Percentiles rank a stretch among this genome's conserved stretches.
Evolutionary conservation across 2,329 filamentous ascomycete species (phyloP).

Genomic region (Colletotrichum higginsianum): DNA sequence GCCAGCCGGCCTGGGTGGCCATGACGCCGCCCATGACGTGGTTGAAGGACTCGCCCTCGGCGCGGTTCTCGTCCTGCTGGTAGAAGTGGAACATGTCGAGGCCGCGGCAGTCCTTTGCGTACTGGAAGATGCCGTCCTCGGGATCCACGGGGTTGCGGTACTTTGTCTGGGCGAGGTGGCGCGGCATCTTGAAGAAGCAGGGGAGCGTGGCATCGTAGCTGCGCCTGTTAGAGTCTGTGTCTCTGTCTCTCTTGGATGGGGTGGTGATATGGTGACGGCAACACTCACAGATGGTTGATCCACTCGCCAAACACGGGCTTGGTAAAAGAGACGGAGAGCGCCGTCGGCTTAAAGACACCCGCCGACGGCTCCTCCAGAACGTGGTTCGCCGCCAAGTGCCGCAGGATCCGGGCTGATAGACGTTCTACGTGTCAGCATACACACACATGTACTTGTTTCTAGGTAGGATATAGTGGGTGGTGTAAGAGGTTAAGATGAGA

Average conservation of each 20-base stretch:
- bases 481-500: not conserved
- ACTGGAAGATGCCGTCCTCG: not conserved
- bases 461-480: too few species aligned
- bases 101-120: not conserved
- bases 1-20: constrained; percentile 45
- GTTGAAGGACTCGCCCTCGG: not conserved
- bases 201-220: not conserved
- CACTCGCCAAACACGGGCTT: not conserved
- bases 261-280: not conserved
- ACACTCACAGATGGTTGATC: not conserved
- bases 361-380: not conserved
- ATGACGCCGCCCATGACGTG: not conserved
- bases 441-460: too few species aligned
- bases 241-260: not conserved
- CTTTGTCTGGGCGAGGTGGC: not conserved
- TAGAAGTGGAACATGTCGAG: not conserved
- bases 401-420: not conserved
- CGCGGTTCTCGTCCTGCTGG: not conserved
- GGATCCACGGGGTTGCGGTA: not conserved
- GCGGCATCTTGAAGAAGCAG: not conserved
- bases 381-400: not conserved
- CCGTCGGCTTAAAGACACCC: not conserved
- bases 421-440: not conserved
- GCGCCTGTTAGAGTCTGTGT: not conserved
- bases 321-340: not conserved